Evolutionary conservation across 495 filamentous ascomycete species (phyloP).

Genomic region (Stereocaulon alpinum): DNA sequence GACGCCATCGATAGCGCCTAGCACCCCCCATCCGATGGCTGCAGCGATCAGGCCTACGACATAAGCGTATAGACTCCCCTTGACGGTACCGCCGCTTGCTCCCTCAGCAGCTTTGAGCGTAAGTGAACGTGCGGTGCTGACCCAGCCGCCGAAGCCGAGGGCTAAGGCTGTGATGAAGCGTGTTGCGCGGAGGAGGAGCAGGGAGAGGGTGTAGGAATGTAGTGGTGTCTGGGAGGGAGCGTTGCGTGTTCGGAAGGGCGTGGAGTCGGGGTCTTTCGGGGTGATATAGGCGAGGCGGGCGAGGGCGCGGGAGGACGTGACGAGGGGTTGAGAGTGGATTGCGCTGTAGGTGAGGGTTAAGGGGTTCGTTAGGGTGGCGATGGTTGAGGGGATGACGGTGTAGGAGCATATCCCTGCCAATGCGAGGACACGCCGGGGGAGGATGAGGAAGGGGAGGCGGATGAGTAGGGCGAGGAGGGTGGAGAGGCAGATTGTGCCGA

Average conservation of each 20-base stretch:
- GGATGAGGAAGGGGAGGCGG: slow-evolving; percentile 73
- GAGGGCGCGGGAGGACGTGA: slow-evolving; percentile 62
- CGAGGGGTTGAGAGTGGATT: slow-evolving; percentile 79
- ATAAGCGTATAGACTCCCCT: slow-evolving; percentile 90
- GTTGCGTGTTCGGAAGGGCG: slow-evolving; percentile 28
- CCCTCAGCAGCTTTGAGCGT: slow-evolving; percentile 40
- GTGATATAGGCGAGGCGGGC: slow-evolving; percentile 66
- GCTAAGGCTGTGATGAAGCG: slow-evolving; percentile 80
- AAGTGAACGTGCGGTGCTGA: slow-evolving; percentile 73
- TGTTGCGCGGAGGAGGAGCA: slow-evolving; percentile 82
- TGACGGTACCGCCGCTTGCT: slow-evolving; percentile 39
- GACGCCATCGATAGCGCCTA: slow-evolving; percentile 93
- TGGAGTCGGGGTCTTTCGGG: slow-evolving; percentile 47
- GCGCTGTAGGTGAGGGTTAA: slow-evolving; percentile 86
- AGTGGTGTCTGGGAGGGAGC: slow-evolving; percentile 28
- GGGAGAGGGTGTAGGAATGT: slow-evolving; percentile 75
- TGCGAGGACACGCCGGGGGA: slow-evolving; percentile 62
- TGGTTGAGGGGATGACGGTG: slow-evolving; percentile 70
- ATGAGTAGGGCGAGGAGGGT: slow-evolving; percentile 70
- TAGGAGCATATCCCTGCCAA: slow-evolving; percentile 55
- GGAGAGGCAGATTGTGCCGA: slow-evolving; percentile 83
- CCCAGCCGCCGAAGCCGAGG: slow-evolving; percentile 93
- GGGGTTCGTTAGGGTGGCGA: slow-evolving; percentile 78
- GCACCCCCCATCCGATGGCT: slow-evolving; percentile 86
- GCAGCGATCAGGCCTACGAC: slow-evolving; percentile 84